These are phyloP conservation scores for Spizellomyces punctatus DNA, from an alignment of 192 early-diverging fungal genomes.

Conservation along the genomic window DNA sequence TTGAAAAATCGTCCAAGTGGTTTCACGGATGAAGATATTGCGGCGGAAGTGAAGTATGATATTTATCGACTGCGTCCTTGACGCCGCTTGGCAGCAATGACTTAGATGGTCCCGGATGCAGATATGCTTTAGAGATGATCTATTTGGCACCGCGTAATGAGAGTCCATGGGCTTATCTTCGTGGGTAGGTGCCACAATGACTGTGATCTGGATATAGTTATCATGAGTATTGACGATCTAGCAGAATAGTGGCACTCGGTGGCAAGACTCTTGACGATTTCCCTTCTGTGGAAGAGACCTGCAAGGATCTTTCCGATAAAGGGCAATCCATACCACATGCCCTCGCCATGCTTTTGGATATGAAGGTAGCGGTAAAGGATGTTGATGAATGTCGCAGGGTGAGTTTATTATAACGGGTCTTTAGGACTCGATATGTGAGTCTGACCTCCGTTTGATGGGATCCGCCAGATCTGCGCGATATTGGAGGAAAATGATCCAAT, in stretches of 20 bases:
- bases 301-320: neutral
- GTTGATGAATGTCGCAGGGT: slow-evolving; percentile 4
- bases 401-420: slow-evolving; percentile 17
- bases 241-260: slow-evolving; percentile 22
- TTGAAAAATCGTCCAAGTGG: slow-evolving; percentile 44
- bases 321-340: slow-evolving; percentile 17
- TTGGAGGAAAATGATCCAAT: slow-evolving; percentile 66
- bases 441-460: neutral
- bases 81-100: too few species aligned
- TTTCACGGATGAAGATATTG: slow-evolving; percentile 46
- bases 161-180: slow-evolving; percentile 90
- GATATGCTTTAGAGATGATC: slow-evolving; percentile 55
- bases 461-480: slow-evolving; percentile 46
- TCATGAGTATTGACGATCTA: neutral
- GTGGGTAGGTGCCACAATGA: slow-evolving; percentile 54
- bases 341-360: slow-evolving; percentile 29
- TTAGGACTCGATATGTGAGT: slow-evolving; percentile 7
- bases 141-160: slow-evolving; percentile 84
- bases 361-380: slow-evolving; percentile 11
- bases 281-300: slow-evolving; percentile 9
- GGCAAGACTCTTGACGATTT: slow-evolving; percentile 26
- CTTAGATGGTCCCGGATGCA: neutral
- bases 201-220: too few species aligned
- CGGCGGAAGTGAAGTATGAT: slow-evolving; percentile 70
- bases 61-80: neutral